phyloP scores from a whole-genome alignment of 306 rosid species.

The Cucurbita pepo region DNA sequence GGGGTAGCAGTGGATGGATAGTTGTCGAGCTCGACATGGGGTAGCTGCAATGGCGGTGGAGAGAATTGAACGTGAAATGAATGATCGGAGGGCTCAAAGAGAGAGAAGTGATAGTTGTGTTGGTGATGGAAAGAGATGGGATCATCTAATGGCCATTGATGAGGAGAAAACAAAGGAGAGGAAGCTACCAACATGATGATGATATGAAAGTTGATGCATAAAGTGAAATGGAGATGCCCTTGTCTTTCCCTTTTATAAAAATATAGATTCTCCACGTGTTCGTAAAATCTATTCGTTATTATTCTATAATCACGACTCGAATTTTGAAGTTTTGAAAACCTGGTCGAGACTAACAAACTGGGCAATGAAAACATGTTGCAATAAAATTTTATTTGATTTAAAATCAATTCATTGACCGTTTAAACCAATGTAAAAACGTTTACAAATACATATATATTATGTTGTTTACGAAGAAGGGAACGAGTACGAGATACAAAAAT shows the following conservation, averaged over 20 bases:
- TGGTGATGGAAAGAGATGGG: neutral
- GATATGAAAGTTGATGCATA: neutral
- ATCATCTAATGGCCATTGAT: slow-evolving; percentile 12
- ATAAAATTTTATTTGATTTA: no score
- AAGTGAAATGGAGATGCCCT: neutral
- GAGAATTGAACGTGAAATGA: neutral
- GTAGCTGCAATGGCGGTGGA: neutral
- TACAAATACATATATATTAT: no score
- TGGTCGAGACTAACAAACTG: no score
- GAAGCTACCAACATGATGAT: slow-evolving; percentile 19
- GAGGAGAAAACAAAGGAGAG: slow-evolving; percentile 16
- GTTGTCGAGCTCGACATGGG: neutral
- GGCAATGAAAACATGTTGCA: no score
- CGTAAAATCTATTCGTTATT: no score
- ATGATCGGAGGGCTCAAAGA: neutral
- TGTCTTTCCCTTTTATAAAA: neutral
- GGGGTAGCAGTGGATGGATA: neutral
- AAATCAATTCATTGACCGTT: no score
- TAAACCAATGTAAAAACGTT: no score
- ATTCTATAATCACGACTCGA: no score
- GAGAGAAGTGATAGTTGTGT: neutral
- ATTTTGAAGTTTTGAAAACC: no score
- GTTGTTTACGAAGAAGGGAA: no score
- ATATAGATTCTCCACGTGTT: no score
- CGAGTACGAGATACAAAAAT: no score